Evolutionary conservation across 225 moss, liverwort and hornwort genomes (phyloP).

Genomic region (Antitrichia curtipendula): DNA sequence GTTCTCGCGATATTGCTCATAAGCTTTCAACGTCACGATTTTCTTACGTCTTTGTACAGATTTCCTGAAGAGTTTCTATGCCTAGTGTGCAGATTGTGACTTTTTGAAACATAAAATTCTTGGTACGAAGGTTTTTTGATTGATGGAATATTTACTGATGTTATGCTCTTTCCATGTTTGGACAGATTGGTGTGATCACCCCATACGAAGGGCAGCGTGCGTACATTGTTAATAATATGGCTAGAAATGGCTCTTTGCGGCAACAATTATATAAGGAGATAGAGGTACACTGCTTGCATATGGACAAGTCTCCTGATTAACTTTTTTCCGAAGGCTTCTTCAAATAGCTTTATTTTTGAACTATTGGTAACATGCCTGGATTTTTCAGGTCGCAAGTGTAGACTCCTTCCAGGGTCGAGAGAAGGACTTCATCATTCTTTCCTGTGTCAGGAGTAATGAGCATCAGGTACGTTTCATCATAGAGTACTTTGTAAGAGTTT

Average conservation of each 20-base stretch:
- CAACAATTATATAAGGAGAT: slow-evolving; percentile 98
- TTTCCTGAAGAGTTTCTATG: background rate
- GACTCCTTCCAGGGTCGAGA: slow-evolving; percentile 99
- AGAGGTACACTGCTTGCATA: slow-evolving; percentile 35
- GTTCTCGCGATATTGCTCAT: background rate
- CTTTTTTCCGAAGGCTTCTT: background rate
- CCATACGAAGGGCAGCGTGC: slow-evolving; percentile 99
- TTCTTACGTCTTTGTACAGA: background rate
- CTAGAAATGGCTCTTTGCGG: slow-evolving; percentile 83
- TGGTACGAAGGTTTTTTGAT: background rate
- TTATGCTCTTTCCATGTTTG: background rate
- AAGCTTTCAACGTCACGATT: background rate
- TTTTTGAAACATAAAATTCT: background rate
- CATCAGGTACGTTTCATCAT: slow-evolving; percentile 56
- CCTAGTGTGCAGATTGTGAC: background rate
- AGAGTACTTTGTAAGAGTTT: background rate
- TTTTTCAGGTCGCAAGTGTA: slow-evolving; percentile 84
- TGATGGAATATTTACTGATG: background rate
- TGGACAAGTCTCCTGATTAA: background rate
- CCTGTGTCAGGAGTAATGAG: slow-evolving; percentile 97
- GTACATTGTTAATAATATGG: slow-evolving; percentile 99
- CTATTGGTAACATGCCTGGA: background rate
- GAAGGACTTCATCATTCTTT: slow-evolving; percentile 97
- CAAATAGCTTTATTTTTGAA: background rate
- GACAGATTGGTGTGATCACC: slow-evolving; percentile 97